Percentiles rank a stretch among this genome's conserved stretches.
Evolutionary conservation across 805 yeast genomes (phyloP).

Genomic region (Yarrowia sp.): DNA sequence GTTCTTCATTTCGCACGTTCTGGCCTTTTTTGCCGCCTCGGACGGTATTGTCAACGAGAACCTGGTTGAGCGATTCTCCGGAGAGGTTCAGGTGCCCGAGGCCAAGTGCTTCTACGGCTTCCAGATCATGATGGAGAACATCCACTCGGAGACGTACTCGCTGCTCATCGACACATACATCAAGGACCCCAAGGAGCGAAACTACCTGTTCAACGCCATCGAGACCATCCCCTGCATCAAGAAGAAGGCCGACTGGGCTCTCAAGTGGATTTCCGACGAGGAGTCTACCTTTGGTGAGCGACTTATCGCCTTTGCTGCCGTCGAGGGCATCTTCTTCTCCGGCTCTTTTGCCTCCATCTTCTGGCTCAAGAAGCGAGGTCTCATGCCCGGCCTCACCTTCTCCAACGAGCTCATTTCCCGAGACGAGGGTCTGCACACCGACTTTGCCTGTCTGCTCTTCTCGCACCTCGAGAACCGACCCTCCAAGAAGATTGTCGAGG

Average conservation of each 20-base stretch:
- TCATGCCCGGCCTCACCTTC: slow-evolving; percentile 98
- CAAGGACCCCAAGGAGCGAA: slow-evolving; percentile 92
- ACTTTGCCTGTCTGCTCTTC: slow-evolving; percentile 93
- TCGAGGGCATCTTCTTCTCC: slow-evolving; percentile 97
- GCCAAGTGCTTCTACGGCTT: slow-evolving; percentile 98
- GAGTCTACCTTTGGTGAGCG: slow-evolving; percentile 92
- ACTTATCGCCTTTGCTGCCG: slow-evolving; percentile 96
- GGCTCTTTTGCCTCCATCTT: slow-evolving; percentile 98
- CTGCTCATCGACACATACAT: slow-evolving; percentile 90
- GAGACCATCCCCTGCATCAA: slow-evolving; percentile 94
- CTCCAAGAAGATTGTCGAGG: slow-evolving; percentile 68
- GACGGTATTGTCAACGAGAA: slow-evolving; percentile 98
- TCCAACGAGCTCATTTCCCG: slow-evolving; percentile 96
- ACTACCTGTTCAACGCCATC: slow-evolving; percentile 88
- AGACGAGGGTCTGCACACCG: slow-evolving; percentile 98
- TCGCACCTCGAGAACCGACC: slow-evolving; percentile 92
- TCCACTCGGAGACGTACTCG: slow-evolving; percentile 96
- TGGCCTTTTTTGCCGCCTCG: slow-evolving; percentile 97
- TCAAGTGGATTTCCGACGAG: slow-evolving; percentile 90
- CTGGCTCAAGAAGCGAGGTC: slow-evolving; percentile 98
- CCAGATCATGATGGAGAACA: slow-evolving; percentile 99
- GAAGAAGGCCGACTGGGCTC: slow-evolving; percentile 98
- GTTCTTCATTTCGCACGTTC: slow-evolving; percentile 83
- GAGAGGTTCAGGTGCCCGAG: slow-evolving; percentile 95
- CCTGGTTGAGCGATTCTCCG: slow-evolving; percentile 93